Base-by-base conservation (phyloP, 1,284 basidiomycete genomes). In the Leccinum solheimii region DNA sequence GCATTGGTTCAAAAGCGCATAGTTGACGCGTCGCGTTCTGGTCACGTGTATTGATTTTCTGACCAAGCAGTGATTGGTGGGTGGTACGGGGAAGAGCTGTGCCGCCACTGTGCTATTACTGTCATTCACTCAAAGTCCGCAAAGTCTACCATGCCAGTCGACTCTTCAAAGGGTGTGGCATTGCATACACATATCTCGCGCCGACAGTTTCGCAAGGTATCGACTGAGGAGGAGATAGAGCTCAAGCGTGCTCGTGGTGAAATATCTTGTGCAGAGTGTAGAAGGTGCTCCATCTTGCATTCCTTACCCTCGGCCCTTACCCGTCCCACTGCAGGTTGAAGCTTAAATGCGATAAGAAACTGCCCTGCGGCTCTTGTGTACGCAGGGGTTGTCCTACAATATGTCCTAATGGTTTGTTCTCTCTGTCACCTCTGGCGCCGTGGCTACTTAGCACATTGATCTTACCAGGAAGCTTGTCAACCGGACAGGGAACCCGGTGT, bases 311-410 rank as follows among this genome's bases (percentile, higher is more conserved):
- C 19, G 45, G 26, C n/a, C 14, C 59, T 65, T 55, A 61, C 57
- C 57, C 48, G 4, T 49, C 51, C n/a, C 50, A 3, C 54, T 52
- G 1, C 54, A 87, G 86, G 54, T 75, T 90, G 61, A 89, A 89
- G 70, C 78, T 90, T 23, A 89, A 86, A 71, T 89, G 87, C 65
- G 87, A 88, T 72, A 87, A 86, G 72, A 84, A 83, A 64, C 19
- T 77, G 21, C 87, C 76, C 64, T 89, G 83, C 63, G 76, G 79
- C 51, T 84, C 82, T 43, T 84, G 83, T 59, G 66, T 76, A 21
- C 76, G 74, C 48, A 69, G 74, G 57, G 74, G 73, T 11, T 85
- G 83, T 61, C 80, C 78, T 8, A 78, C 81, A 1, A 82, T 85
- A 66, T 84, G 83, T 65, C 83, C 83, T 11, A 84, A 84, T 68